Conservation (phyloP, 345 rosid species). For the Zanthoxylum bungeanum region DNA sequence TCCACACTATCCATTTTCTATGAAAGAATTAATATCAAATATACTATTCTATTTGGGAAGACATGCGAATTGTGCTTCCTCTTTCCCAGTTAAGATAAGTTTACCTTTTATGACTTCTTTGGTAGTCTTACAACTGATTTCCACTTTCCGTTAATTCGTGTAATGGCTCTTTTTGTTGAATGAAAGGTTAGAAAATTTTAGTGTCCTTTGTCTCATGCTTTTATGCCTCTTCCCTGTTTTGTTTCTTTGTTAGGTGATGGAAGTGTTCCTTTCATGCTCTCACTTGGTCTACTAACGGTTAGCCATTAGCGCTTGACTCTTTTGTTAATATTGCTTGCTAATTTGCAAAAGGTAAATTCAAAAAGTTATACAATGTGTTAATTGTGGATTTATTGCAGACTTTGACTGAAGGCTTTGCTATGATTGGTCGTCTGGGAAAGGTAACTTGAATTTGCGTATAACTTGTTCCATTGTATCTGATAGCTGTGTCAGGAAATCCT, state of each 20-base stretch:
- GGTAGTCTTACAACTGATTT: neutral
- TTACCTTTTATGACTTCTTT: neutral
- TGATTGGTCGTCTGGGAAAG: constrained; percentile 89
- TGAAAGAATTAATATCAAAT: neutral
- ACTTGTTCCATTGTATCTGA: neutral
- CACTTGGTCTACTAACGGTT: constrained; percentile 83
- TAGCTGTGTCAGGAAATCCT: neutral
- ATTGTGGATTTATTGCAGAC: constrained; percentile 46
- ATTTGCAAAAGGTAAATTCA: neutral
- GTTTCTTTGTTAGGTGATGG: constrained; percentile 73
- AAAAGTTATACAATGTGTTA: neutral
- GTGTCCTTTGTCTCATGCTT: neutral
- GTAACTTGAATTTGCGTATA: constrained; percentile 29
- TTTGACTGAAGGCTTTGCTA: constrained; percentile 78
- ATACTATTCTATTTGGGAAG: neutral
- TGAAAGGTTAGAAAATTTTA: neutral
- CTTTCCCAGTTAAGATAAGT: neutral
- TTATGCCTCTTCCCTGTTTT: neutral
- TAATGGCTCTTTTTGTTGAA: neutral
- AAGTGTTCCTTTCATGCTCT: constrained; percentile 65
- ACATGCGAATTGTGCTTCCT: neutral
- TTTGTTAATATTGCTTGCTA: constrained; percentile 1
- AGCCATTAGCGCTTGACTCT: constrained; percentile 24
- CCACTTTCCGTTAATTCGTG: neutral
- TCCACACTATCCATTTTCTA: neutral